A percentile compares a stretch with the other conserved stretches of the same genome.
Evolutionary conservation across 345 rosid genomes (phyloP).

Genomic region (Gossypium herbaceum): DNA sequence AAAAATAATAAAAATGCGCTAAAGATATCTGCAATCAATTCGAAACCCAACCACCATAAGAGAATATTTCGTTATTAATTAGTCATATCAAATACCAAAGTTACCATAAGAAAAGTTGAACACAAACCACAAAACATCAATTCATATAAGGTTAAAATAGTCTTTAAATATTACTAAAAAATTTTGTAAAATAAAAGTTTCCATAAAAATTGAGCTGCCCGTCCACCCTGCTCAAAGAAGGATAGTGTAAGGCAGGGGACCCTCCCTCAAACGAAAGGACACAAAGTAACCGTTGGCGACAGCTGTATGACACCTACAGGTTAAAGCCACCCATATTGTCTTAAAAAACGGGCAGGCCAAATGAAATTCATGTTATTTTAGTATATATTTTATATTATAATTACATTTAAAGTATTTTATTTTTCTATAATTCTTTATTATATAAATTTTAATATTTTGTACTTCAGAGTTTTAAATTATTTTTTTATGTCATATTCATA

Average conservation of each 20-base stretch:
- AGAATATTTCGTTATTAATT: neutral
- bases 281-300: constrained; percentile 9
- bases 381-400: neutral
- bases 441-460: neutral
- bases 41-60: neutral
- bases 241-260: neutral
- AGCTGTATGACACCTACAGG: constrained; percentile 15
- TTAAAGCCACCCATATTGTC: constrained; percentile 5
- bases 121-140: neutral
- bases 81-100: neutral
- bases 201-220: neutral
- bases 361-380: neutral
- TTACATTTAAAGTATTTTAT: neutral
- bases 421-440: neutral
- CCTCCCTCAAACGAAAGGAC: neutral
- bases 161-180: neutral
- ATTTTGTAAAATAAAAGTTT: neutral
- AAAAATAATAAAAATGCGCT: neutral
- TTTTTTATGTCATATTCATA: neutral
- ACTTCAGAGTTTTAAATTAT: too few relatives aligned
- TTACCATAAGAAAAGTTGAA: neutral
- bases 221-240: neutral
- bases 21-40: neutral
- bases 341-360: constrained; percentile 1
- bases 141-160: neutral